Percentiles rank a stretch among this genome's conserved stretches.
Conservation (phyloP, 1,139 yeast genomes). For the Candida glucosophila region DNA sequence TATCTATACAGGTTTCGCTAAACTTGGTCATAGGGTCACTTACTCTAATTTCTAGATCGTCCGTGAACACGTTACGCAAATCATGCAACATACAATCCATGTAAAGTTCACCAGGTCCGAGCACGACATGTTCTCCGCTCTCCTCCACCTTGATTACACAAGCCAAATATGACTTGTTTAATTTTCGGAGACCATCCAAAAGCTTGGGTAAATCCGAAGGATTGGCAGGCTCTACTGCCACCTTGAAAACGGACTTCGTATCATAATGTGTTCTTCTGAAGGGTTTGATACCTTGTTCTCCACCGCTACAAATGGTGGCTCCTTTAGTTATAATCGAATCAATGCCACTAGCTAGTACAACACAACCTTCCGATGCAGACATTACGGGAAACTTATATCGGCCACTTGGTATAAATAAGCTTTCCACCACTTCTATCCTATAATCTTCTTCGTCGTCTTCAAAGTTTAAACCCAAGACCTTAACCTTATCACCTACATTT, state of each 20-base stretch:
- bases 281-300: conserved; percentile 7
- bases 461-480: conserved; percentile 51
- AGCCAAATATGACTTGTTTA: conserved; percentile 59
- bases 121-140: conserved; percentile 76
- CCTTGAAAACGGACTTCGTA: conserved; percentile 58
- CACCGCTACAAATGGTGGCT: conserved; percentile 38
- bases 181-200: conserved; percentile 55
- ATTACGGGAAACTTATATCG: conserved; percentile 55
- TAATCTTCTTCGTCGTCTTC: conserved; percentile 48
- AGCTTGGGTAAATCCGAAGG: conserved; percentile 76
- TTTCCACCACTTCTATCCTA: conserved; percentile 32
- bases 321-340: conserved; percentile 47
- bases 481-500: conserved; percentile 36
- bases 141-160: conserved; percentile 68
- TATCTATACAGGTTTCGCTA: conserved; percentile 65
- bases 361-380: conserved; percentile 52
- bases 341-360: conserved; percentile 62
- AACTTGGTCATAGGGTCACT: conserved; percentile 81
- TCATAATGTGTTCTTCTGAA: conserved; percentile 38
- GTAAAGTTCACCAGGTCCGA: conserved; percentile 84
- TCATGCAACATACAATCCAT: conserved; percentile 81
- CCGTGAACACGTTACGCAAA: conserved; percentile 49
- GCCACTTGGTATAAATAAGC: conserved; percentile 59
- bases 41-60: conserved; percentile 63
- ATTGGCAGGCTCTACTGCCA: conserved; percentile 73